These are phyloP conservation scores for Lasiosphaeria miniovina DNA, from an alignment of 495 filamentous ascomycete species.

Conservation along the genomic window DNA sequence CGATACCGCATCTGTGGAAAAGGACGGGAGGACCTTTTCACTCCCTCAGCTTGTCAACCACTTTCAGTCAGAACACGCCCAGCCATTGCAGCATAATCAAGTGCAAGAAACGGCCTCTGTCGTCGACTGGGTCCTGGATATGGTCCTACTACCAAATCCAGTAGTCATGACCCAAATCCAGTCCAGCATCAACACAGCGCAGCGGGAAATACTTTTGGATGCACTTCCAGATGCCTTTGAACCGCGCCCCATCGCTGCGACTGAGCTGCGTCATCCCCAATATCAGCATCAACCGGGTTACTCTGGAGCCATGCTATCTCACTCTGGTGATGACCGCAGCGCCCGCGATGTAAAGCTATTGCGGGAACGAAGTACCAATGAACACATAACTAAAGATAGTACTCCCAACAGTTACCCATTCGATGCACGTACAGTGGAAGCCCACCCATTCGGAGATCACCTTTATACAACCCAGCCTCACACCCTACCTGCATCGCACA, in stretches of 20 bases:
- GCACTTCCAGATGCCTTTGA: constrained; percentile 50
- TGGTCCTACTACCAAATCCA: constrained; percentile 64
- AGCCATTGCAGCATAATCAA: constrained; percentile 29
- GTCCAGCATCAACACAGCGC: constrained; percentile 44
- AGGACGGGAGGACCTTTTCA: constrained; percentile 53
- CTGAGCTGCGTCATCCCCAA: background rate
- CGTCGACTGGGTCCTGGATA: constrained; percentile 64
- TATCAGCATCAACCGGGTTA: constrained; percentile 2
- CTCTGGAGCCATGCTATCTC: background rate
- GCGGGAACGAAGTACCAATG: background rate
- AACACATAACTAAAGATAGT: too few species aligned
- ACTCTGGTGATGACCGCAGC: background rate
- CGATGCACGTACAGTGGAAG: too few species aligned
- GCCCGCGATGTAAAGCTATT: background rate
- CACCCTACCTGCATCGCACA: too few species aligned
- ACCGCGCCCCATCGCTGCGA: constrained; percentile 2
- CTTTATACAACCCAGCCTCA: too few species aligned
- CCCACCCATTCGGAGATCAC: too few species aligned
- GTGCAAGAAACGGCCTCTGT: constrained; percentile 24
- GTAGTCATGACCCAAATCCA: constrained; percentile 46
- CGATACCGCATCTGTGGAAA: constrained; percentile 30
- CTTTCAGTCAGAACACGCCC: constrained; percentile 60
- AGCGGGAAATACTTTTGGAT: constrained; percentile 56
- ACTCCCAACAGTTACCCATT: too few species aligned
- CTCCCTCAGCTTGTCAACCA: constrained; percentile 63